Base-by-base conservation (phyloP, 2,329 filamentous ascomycete species). In the Fusarium oxysporum region DNA sequence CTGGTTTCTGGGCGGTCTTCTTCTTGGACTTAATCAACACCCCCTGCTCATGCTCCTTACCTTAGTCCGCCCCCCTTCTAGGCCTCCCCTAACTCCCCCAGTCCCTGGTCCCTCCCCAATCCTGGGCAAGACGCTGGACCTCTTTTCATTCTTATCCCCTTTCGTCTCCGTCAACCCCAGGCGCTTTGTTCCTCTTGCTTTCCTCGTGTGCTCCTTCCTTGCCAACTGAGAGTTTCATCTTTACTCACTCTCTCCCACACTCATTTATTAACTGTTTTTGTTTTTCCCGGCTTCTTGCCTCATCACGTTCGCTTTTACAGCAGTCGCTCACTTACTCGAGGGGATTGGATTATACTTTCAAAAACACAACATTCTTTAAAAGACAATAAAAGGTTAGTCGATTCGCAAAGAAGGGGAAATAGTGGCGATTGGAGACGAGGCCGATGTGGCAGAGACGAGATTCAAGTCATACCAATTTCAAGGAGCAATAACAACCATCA, bases 191-290 rank as follows among this genome's bases (percentile, higher is more conserved):
- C 69, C 56, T 76, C 61, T 73, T 71, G 68, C 68, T 75, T 71
- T 74, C 56, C 68, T 79, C 74, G 68, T 78, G 71, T 77, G 78
- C 79, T 80, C 76, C 76, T 78, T 81, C 78, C 79, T 83, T 82
- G 83, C 85, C 85, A 88, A 88, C 85, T 84, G 86, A 87, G 86
- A 84, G 85, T 82, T 74, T 76, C 71, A 74, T 66, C 72, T 71
- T 77, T 84, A 82, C 71, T 60, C 72, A 73, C 86, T 87, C 86
- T 88, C 86, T 85, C 84, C 78, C 84, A 89, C 87, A 82, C 85
- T 89, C 87, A 76, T 89, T 88, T 86, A 68, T 56, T 73, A 72
- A 59, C 62, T 72, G 71, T 54, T 68, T 71, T 74, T 67, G 65
- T 70, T 70, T 73, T 60, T 64, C 60, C 56, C 47, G 75, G 71